Evolutionary conservation across 345 rosid species (phyloP), one percentile per base, ranked within the genome.

Genomic region (Pelargonium nanum): DNA sequence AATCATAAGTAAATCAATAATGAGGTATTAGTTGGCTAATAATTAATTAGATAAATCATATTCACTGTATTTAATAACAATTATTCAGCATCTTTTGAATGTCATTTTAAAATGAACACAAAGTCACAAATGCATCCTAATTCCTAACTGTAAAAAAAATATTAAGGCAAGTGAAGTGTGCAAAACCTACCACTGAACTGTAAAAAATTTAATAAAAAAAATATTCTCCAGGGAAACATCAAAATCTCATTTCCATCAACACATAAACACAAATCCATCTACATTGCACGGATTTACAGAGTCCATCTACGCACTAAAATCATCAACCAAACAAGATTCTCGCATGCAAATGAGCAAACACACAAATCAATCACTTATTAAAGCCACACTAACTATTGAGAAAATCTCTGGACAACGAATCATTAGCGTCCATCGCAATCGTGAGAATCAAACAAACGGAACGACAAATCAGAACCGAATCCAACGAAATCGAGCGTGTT

Each of bases 341-440:
- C 55, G 22, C 55, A 52, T n/a, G 5, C 55, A 52, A 52, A 13
- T 8, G 2, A 19, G 17, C 22, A 52, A 19, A 19, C 5, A n/a
- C 6, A 57, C 25, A n/a, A 28, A 23, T 22, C 54, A 24, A 23
- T 7, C 26, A 32, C 24, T 24, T 10, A 52, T 4, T 21, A n/a
- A 20, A 4, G 16, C 20, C 9, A 44, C 61, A 52, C 55, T 52
- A 3, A 68, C 71, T 66, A 7, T 65, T 65, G 19, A 71, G 59
- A 16, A 71, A 55, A 40, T 68, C 22, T 30, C 25, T 57, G 25
- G 69, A 63, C 60, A 65, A 52, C 0, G 64, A 51, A 30, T 71
- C 73, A 19, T 65, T 57, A 59, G 73, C 44, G 68, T 80, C 83
- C 93, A 83, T 86, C 22, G 40, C 58, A n/a, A 56, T 6, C 25